These are phyloP conservation scores for Lentinula aciculospora DNA, from an alignment of 768 basidiomycete species.

Conservation along the genomic window DNA sequence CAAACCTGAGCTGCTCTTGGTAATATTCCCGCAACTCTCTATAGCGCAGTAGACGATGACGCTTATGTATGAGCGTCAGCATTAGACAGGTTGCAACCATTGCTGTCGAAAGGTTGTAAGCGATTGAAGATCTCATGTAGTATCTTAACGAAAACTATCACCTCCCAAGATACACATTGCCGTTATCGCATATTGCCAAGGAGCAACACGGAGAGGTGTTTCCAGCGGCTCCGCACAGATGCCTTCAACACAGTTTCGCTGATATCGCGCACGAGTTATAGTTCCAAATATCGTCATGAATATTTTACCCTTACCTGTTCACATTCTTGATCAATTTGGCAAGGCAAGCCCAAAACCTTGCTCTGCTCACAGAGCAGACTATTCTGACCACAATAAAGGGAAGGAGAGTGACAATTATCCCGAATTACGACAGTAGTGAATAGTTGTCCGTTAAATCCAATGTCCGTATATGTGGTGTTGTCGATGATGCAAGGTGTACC, in stretches of 20 bases:
- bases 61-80: conserved; percentile 35
- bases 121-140: not conserved
- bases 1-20: conserved; percentile 40
- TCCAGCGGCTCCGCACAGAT: conserved; percentile 29
- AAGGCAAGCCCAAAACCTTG: conserved; percentile 34
- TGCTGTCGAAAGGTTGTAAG: conserved; percentile 17
- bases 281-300: not conserved
- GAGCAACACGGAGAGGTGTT: conserved; percentile 29
- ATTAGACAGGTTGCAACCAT: conserved; percentile 29
- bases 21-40: conserved; percentile 43
- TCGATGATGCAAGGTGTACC: conserved; percentile 48
- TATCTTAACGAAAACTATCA: conserved; percentile 16
- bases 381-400: conserved; percentile 48
- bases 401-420: conserved; percentile 51
- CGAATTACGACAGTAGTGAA: conserved; percentile 48
- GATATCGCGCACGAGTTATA: not conserved
- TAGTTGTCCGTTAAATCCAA: conserved; percentile 30
- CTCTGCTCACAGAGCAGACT: conserved; percentile 37
- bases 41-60: conserved; percentile 30
- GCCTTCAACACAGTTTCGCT: conserved; percentile 24
- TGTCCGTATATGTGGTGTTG: conserved; percentile 45
- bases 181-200: conserved; percentile 40
- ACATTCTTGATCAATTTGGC: conserved; percentile 52
- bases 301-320: conserved; percentile 32
- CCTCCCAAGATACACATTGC: conserved; percentile 30